Conservation (phyloP, 805 yeast species). For the Yamadazyma olivae region DNA sequence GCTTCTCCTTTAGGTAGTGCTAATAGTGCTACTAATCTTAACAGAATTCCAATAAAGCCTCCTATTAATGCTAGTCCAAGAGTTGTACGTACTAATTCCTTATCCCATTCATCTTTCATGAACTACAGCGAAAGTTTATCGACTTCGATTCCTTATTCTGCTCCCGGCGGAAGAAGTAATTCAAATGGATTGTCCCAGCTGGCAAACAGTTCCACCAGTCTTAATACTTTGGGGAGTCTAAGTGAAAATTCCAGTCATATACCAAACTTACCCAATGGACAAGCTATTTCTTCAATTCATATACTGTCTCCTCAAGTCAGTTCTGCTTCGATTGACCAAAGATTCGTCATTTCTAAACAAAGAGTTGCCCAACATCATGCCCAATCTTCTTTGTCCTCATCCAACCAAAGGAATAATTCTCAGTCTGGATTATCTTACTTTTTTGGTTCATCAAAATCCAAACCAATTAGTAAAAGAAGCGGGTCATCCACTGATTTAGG, state of each 20-base stretch:
- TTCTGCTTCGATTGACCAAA: slow-evolving; percentile 68
- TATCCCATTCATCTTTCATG: slow-evolving; percentile 37
- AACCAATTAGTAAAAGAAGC: slow-evolving; percentile 34
- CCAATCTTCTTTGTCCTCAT: slow-evolving; percentile 26
- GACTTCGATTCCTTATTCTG: slow-evolving; percentile 65
- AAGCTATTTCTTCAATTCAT: slow-evolving; percentile 57
- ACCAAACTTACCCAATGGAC: slow-evolving; percentile 56
- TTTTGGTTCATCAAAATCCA: slow-evolving; percentile 36
- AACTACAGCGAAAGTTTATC: slow-evolving; percentile 45
- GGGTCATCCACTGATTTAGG: slow-evolving; percentile 42
- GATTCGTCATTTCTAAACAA: slow-evolving; percentile 81
- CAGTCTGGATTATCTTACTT: slow-evolving; percentile 50
- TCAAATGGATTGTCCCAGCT: slow-evolving; percentile 37
- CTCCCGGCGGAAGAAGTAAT: slow-evolving; percentile 65
- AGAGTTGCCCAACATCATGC: slow-evolving; percentile 58
- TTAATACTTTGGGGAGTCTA: slow-evolving; percentile 13
- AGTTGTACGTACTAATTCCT: slow-evolving; percentile 36
- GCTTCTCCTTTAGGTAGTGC: slow-evolving; percentile 4
- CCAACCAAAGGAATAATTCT: slow-evolving; percentile 33
- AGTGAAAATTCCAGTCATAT: slow-evolving; percentile 22
- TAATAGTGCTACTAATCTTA: slow-evolving; percentile 13
- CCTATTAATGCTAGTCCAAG: slow-evolving; percentile 36
- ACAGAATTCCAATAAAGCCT: slow-evolving; percentile 15
- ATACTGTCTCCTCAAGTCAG: slow-evolving; percentile 67
- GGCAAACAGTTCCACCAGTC: slow-evolving; percentile 12